Percentiles rank a stretch among this genome's conserved stretches.
phyloP scores from a whole-genome alignment of 2,329 filamentous ascomycete species.

The Exophiala phaeomuriformis region DNA sequence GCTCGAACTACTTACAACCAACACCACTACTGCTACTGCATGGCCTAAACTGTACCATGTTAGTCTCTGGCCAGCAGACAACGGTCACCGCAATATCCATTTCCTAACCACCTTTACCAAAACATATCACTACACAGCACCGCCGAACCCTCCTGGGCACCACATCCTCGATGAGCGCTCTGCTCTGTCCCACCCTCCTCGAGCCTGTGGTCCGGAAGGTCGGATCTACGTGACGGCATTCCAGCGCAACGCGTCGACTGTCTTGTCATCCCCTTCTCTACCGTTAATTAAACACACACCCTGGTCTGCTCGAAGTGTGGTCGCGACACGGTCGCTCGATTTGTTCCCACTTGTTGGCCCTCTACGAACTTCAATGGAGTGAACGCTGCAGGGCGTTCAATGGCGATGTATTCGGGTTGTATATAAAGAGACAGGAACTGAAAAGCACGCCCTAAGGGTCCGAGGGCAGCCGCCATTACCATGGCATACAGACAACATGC shows the following conservation, averaged over 20 bases:
- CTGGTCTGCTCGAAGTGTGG: constrained; percentile 6
- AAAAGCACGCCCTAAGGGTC: constrained; percentile 8
- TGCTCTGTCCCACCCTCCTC: not conserved
- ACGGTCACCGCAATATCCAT: constrained; percentile 2
- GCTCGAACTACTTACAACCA: not conserved
- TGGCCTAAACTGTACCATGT: not conserved
- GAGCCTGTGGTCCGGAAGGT: constrained; percentile 3
- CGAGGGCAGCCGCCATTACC: constrained; percentile 3
- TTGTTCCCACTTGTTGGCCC: constrained; percentile 1
- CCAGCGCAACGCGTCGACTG: constrained; percentile 9
- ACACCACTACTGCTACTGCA: not conserved
- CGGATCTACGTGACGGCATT: constrained; percentile 19
- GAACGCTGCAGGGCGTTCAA: constrained; percentile 15
- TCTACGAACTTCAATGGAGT: constrained; percentile 8
- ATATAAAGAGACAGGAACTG: constrained; percentile 17
- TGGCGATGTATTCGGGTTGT: constrained; percentile 11
- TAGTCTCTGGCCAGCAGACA: not conserved
- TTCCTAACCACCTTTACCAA: not conserved
- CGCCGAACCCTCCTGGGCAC: not conserved
- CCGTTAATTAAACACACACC: constrained; percentile 1
- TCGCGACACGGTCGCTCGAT: constrained; percentile 21
- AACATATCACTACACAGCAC: not conserved
- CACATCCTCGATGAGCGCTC: not conserved
- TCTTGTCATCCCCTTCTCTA: constrained; percentile 7
- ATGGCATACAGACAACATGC: constrained; percentile 24